Percentiles rank a stretch among this genome's conserved stretches.
Conservation (phyloP, 2,329 filamentous ascomycete species). For the Mycosphaerella arachidis region DNA sequence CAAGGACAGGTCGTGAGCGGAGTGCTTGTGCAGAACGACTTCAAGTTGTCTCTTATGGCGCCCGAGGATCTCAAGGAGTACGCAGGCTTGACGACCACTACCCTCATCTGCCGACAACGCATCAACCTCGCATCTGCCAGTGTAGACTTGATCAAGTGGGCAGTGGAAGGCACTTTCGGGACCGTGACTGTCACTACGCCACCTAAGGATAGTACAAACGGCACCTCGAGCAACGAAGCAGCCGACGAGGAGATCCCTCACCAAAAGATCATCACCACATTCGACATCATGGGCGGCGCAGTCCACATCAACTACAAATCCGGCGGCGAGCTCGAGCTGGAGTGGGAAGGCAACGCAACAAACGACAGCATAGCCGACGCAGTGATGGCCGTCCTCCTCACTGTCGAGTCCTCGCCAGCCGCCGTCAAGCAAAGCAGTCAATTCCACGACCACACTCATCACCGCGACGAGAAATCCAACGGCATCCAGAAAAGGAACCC, state of each 20-base stretch:
- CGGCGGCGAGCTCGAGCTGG: conserved; percentile 77
- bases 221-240: conserved; percentile 43
- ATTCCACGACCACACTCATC: conserved; percentile 44
- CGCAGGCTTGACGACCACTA: conserved; percentile 92
- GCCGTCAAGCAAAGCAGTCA: conserved; percentile 75
- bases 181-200: conserved; percentile 52
- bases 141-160: conserved; percentile 88
- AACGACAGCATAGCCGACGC: conserved; percentile 98
- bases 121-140: conserved; percentile 83
- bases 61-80: conserved; percentile 94
- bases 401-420: conserved; percentile 87
- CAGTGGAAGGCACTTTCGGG: conserved; percentile 89
- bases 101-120: conserved; percentile 86
- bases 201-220: conserved; percentile 15
- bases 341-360: conserved; percentile 97
- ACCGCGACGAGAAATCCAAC: conserved; percentile 5
- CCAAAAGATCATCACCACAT: conserved; percentile 44
- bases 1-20: conserved; percentile 68
- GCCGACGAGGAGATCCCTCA: conserved; percentile 62
- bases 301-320: conserved; percentile 61
- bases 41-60: conserved; percentile 95
- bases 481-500: conserved; percentile 53
- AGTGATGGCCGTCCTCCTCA: conserved; percentile 86
- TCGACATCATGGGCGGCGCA: conserved; percentile 80
- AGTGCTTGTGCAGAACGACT: conserved; percentile 94